Evolutionary conservation across 768 basidiomycete genomes (phyloP), one percentile per base, ranked within the genome.

Genomic region (Pulveroboletus sp.): DNA sequence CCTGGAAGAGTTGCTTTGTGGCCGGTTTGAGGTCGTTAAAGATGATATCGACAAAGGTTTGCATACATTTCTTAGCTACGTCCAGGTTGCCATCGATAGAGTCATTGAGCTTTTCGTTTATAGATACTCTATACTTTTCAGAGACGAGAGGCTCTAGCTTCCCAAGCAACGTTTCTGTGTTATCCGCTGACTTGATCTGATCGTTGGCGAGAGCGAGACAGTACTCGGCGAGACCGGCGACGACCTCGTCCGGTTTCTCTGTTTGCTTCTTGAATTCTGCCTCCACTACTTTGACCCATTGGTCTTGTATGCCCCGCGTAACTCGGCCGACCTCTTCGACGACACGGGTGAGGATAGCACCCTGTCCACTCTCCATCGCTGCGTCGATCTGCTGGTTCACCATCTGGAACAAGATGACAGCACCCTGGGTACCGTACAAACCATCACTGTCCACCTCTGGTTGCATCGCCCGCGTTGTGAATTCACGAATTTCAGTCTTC

Each of bases 31-130:
- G 72, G 66, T 98, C 96, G 68, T 96, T 89, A 75, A 96, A 93
- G 60, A 98, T 85, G 60, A 95, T 83, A 59, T 90, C 89, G 62
- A 99, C 93, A 50, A 99, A 80, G 0, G 88, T 87, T 60, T 95
- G 89, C 18, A 89, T 93, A 74, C 94, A 98, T 66, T 90, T 91
- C 76, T 98, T 98, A 46, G 94, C 94, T 35, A 98, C 92, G 68
- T 99, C 96, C 55, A 98, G 80, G 69, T 94, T 98, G 3, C 96
- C 96, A 65, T 99, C 95, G 57, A 98, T 97, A 31, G 94, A 93
- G 56, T 95, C 89, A 72, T 96, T 97, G 45, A 98, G 74, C 39
- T 83, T 80, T 61, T 93, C 91, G 57, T 80, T 84, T 61, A 98
- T 95, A 6, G 80, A 76, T 12, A 72, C 76, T 39, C 86, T 77